phyloP scores from a whole-genome alignment of 495 filamentous ascomycete genomes.

The Thozetella sp. region DNA sequence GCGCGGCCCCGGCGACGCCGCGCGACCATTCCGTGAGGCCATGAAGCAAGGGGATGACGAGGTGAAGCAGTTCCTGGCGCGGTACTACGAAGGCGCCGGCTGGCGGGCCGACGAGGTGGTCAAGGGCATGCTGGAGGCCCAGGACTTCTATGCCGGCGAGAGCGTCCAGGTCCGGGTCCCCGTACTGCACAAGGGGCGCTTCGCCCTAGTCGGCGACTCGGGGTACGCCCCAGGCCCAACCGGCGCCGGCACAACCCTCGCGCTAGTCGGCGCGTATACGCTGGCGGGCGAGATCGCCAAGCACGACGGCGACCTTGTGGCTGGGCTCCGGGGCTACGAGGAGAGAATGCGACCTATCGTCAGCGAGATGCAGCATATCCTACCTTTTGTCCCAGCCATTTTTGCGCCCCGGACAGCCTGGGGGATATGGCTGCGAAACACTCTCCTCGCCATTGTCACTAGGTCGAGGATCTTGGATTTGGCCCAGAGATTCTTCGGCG shows the following conservation, averaged over 20 bases:
- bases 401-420: slow-evolving; percentile 41
- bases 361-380: slow-evolving; percentile 33
- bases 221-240: slow-evolving; percentile 43
- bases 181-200: slow-evolving; percentile 24
- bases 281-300: slow-evolving; percentile 51
- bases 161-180: slow-evolving; percentile 46
- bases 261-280: slow-evolving; percentile 48
- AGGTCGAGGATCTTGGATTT: slow-evolving; percentile 20
- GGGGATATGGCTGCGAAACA: slow-evolving; percentile 30
- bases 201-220: slow-evolving; percentile 42
- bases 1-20: slow-evolving; percentile 19
- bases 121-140: slow-evolving; percentile 33
- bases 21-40: slow-evolving; percentile 35
- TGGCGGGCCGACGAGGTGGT: slow-evolving; percentile 43
- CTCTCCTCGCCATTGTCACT: slow-evolving; percentile 23
- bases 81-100: slow-evolving; percentile 36
- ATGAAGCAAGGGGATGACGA: slow-evolving; percentile 34
- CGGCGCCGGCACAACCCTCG: slow-evolving; percentile 47
- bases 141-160: slow-evolving; percentile 51
- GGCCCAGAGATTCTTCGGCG: slow-evolving; percentile 14
- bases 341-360: slow-evolving; percentile 42
- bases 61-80: slow-evolving; percentile 37
- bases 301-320: slow-evolving; percentile 25
- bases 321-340: slow-evolving; percentile 41
- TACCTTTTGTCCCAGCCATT: slow-evolving; percentile 19